These are phyloP conservation scores for Arthrobotrys megalospora DNA, from an alignment of 2,329 filamentous ascomycete genomes.

Conservation along the genomic window DNA sequence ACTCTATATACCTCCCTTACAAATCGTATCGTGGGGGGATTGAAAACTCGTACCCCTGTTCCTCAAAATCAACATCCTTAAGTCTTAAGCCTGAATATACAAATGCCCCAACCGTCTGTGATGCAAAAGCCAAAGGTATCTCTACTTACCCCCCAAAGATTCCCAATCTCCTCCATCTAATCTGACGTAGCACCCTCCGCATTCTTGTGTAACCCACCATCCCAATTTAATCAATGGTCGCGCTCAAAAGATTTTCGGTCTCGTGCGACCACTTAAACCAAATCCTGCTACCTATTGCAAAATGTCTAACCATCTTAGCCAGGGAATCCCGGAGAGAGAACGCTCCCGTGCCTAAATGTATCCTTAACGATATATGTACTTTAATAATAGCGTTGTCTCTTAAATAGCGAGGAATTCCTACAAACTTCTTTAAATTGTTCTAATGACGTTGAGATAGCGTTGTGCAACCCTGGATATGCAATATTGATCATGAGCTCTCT, in stretches of 20 bases:
- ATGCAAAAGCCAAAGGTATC: conserved; percentile 2
- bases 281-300: neutral
- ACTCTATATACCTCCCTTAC: neutral
- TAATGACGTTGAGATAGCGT: conserved; percentile 42
- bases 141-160: neutral
- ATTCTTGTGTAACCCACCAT: conserved; percentile 57
- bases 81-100: neutral
- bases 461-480: conserved; percentile 34
- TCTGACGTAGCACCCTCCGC: conserved; percentile 31
- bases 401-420: conserved; percentile 3
- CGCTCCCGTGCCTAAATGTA: neutral
- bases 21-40: neutral
- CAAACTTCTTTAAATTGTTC: neutral
- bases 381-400: no score
- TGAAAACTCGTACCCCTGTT: neutral
- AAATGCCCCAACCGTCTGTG: neutral
- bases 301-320: neutral
- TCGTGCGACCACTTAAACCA: conserved; percentile 12
- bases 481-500: conserved; percentile 27
- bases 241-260: neutral
- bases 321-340: neutral
- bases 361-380: conserved; percentile 2
- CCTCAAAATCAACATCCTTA: neutral
- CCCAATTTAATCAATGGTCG: neutral
- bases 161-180: neutral